Evolutionary conservation across 2,329 filamentous ascomycete species (phyloP).

Genomic region (Stagonosporopsis chrysanthemi): DNA sequence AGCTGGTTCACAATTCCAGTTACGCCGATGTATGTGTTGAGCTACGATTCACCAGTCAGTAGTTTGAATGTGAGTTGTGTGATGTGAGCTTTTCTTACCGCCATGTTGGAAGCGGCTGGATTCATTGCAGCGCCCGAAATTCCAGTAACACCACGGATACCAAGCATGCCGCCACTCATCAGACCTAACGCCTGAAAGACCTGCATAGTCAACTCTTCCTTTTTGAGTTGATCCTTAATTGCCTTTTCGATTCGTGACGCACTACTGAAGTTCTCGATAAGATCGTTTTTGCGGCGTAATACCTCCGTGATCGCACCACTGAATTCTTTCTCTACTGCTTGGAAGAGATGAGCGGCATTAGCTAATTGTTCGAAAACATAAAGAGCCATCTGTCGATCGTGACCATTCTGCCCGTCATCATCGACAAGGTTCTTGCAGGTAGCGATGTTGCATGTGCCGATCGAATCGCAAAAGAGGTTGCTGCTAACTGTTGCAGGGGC

Average conservation of each 20-base stretch:
- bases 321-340: background rate
- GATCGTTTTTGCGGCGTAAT: background rate
- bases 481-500: background rate
- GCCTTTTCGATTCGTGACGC: background rate
- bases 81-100: background rate
- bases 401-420: background rate
- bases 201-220: background rate
- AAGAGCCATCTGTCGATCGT: background rate
- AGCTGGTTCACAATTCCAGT: background rate
- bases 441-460: background rate
- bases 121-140: background rate
- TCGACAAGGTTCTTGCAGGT: background rate
- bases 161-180: background rate
- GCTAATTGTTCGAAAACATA: background rate
- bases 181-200: background rate
- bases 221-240: background rate
- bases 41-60: background rate
- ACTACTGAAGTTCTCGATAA: background rate
- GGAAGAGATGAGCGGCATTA: background rate
- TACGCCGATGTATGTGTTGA: background rate
- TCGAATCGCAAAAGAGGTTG: background rate
- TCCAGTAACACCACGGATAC: background rate
- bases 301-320: background rate
- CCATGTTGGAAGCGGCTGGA: background rate
- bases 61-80: background rate